Conservation (phyloP, 1,284 basidiomycete genomes). For the Thecaphora thlaspeos region DNA sequence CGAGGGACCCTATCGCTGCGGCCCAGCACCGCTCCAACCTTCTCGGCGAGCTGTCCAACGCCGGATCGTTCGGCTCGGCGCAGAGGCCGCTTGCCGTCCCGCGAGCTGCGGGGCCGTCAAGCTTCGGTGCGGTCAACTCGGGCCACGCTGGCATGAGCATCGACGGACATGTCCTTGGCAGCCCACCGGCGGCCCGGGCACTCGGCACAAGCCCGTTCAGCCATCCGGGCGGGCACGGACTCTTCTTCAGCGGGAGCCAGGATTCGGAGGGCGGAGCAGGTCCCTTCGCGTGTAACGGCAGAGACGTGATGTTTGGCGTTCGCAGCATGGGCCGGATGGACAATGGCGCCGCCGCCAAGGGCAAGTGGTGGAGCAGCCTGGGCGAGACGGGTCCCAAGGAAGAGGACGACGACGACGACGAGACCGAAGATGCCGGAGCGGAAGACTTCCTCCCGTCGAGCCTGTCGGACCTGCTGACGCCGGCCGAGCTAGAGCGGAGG, state of each 20-base stretch:
- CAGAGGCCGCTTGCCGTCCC: neutral
- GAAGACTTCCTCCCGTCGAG: constrained; percentile 62
- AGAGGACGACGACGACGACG: constrained; percentile 4
- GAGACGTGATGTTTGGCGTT: constrained; percentile 19
- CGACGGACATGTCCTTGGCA: constrained; percentile 59
- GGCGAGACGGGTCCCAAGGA: constrained; percentile 3
- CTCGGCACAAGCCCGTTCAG: constrained; percentile 56
- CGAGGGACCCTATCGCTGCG: neutral
- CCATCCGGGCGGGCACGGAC: constrained; percentile 45
- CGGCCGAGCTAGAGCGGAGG: constrained; percentile 52
- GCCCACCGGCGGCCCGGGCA: constrained; percentile 44
- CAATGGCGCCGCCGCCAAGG: constrained; percentile 8
- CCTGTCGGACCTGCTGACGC: constrained; percentile 53
- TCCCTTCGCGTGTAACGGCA: constrained; percentile 22
- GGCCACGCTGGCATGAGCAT: neutral
- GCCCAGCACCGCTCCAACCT: neutral
- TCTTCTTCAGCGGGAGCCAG: constrained; percentile 52
- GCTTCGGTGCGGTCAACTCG: neutral
- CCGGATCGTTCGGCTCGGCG: neutral
- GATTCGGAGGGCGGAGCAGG: constrained; percentile 38
- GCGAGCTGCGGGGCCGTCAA: neutral
- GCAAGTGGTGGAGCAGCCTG: constrained; percentile 23
- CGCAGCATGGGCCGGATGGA: constrained; percentile 30
- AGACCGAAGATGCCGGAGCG: constrained; percentile 30
- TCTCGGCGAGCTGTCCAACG: neutral